Evolutionary conservation across 306 rosid genomes (phyloP).

Genomic region (Citrullus amarus): DNA sequence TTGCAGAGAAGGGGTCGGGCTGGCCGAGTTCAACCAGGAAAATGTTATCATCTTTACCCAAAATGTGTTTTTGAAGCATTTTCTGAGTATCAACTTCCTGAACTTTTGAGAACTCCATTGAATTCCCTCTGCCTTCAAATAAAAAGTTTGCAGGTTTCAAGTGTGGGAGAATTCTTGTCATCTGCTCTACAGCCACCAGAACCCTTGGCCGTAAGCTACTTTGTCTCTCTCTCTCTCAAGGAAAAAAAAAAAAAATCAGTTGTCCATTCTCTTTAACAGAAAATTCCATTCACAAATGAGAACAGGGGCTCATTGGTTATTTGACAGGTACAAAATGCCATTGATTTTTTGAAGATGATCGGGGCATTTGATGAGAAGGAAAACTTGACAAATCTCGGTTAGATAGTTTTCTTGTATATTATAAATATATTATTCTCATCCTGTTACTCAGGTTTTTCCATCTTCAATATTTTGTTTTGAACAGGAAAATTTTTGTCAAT

Average conservation of each 20-base stretch:
- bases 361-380: slow-evolving; percentile 90
- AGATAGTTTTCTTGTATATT: slow-evolving; percentile 10
- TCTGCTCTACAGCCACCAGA: slow-evolving; percentile 90
- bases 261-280: neutral
- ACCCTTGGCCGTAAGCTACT: slow-evolving; percentile 57
- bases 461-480: slow-evolving; percentile 4
- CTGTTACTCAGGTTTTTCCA: slow-evolving; percentile 1
- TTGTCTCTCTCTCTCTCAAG: neutral
- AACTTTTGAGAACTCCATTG: slow-evolving; percentile 88
- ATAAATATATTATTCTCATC: neutral
- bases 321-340: slow-evolving; percentile 88
- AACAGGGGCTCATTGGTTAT: neutral
- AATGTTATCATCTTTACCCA: slow-evolving; percentile 92
- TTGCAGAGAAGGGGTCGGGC: slow-evolving; percentile 97
- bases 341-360: slow-evolving; percentile 78
- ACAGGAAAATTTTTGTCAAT: slow-evolving; percentile 82
- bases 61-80: slow-evolving; percentile 78
- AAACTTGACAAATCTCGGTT: slow-evolving; percentile 74
- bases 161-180: slow-evolving; percentile 87
- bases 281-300: neutral
- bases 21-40: slow-evolving; percentile 97
- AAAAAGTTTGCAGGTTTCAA: slow-evolving; percentile 88
- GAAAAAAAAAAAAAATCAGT: no score
- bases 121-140: slow-evolving; percentile 98
- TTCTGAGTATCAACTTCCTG: slow-evolving; percentile 93